Percentiles rank a stretch among this genome's conserved stretches.
Conservation (phyloP, 306 rosid genomes). For the Quercus aquifolioides region DNA sequence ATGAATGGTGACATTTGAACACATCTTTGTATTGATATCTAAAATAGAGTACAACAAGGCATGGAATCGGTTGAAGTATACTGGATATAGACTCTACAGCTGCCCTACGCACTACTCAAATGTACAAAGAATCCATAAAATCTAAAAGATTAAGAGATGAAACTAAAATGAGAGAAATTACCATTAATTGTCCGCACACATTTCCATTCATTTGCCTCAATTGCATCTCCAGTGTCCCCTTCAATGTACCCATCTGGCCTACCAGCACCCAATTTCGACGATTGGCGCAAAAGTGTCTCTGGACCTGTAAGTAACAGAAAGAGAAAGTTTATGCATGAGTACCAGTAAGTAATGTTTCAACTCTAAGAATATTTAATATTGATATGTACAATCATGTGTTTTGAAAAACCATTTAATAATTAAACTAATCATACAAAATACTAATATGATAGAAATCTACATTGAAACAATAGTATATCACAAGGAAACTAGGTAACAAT, state of each 20-base stretch:
- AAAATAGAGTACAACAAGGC: too few species aligned
- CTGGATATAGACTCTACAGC: too few species aligned
- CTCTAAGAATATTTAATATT: neutral
- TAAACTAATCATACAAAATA: neutral
- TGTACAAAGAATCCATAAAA: too few species aligned
- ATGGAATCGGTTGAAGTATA: too few species aligned
- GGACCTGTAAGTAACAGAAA: slow-evolving; percentile 58
- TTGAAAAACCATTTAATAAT: neutral
- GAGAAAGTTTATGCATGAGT: slow-evolving; percentile 2
- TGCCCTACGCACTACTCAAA: too few species aligned
- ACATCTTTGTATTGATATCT: neutral
- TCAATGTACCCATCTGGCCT: slow-evolving; percentile 54
- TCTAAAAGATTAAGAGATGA: neutral
- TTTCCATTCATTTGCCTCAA: slow-evolving; percentile 84
- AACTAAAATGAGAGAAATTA: slow-evolving; percentile 31
- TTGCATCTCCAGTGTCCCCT: slow-evolving; percentile 65
- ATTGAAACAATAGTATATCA: neutral
- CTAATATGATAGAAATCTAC: neutral
- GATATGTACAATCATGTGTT: neutral
- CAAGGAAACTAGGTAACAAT: neutral
- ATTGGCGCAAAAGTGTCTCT: slow-evolving; percentile 65
- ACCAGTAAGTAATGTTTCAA: neutral
- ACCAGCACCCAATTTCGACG: slow-evolving; percentile 40
- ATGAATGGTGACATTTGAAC: neutral
- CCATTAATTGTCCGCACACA: slow-evolving; percentile 83